Base-by-base conservation (phyloP, 805 yeast species). In the Saccharomycopsis malanga region DNA sequence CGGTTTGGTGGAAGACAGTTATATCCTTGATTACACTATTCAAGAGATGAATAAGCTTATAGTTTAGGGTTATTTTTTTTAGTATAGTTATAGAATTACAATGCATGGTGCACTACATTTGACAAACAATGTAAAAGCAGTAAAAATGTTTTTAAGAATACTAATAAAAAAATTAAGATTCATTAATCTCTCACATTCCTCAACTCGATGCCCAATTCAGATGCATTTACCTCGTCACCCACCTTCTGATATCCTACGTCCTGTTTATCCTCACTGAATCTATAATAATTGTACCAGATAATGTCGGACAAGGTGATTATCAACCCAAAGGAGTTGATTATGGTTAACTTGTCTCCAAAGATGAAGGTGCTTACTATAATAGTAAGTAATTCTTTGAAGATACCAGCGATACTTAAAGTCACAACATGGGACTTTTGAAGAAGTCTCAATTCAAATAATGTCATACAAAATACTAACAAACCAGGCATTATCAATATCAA, bases 311-410 rank as follows among this genome's bases (percentile, higher is more conserved):
- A 67, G 0, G 97, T 87, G 5, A 91, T 65, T 0, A 73, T 53
- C 58, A 93, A 72, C 0, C 98, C 98, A 6, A 83, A 45, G 42
- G 77, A 65, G 64, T 93, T 93, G 46, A 85, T 62, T 17, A 72
- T 58, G 5, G 84, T 77, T 43, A 93, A 69, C 34, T 64, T 62
- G 62, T 93, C 98, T 35, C 83, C 82, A 62, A 87, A 86, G 1
- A 89, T 70, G 4, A 87, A 53, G 27, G 74, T 65, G 48, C 91
- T 78, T 1, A 82, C 72, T 27, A 75, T 57, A 34, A 93, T 87
- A 0, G 98, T 93, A 40, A 89, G 68, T 14, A 93, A 70, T 62
- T 93, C 98, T 61, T 93, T 93, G 61, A 91, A 85, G 15, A 93
- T 85, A 1, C 98, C 98, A 0, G 94, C 95, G 37, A 93, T 77